Evolutionary conservation across 805 yeast species (phyloP).

Genomic region (Ogataea populi-albae): DNA sequence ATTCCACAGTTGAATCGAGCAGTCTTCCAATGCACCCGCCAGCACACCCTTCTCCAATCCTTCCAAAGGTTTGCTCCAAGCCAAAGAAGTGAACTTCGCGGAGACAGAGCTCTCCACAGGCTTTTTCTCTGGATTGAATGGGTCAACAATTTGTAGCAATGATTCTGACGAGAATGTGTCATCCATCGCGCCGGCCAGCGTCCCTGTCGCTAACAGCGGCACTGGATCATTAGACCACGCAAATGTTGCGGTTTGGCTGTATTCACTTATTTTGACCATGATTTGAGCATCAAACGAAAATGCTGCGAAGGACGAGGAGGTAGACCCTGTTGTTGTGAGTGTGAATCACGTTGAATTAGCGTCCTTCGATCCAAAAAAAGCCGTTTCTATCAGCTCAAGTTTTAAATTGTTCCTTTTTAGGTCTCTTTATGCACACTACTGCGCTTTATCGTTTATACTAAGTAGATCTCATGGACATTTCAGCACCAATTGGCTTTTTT

Average conservation of each 20-base stretch:
- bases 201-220: conserved; percentile 84
- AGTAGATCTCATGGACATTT: neutral
- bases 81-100: conserved; percentile 72
- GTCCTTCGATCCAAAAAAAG: too few species aligned
- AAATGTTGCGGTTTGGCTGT: conserved; percentile 85
- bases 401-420: too few species aligned
- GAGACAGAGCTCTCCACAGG: conserved; percentile 48
- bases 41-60: conserved; percentile 51
- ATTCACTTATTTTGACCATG: conserved; percentile 86
- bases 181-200: conserved; percentile 95
- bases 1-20: conserved; percentile 77
- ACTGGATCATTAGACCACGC: conserved; percentile 84
- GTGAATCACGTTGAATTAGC: too few species aligned
- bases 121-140: conserved; percentile 42
- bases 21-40: conserved; percentile 90
- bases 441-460: neutral
- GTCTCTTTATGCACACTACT: neutral
- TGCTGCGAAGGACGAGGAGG: too few species aligned
- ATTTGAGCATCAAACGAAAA: too few species aligned
- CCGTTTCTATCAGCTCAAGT: too few species aligned
- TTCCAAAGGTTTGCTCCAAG: conserved; percentile 68
- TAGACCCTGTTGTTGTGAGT: too few species aligned
- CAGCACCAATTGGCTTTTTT: conserved; percentile 1
- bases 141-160: conserved; percentile 75
- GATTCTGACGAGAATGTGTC: conserved; percentile 79